These are phyloP conservation scores for Neodidymelliopsis sp. DNA, from an alignment of 2,329 filamentous ascomycete genomes.

Conservation along the genomic window DNA sequence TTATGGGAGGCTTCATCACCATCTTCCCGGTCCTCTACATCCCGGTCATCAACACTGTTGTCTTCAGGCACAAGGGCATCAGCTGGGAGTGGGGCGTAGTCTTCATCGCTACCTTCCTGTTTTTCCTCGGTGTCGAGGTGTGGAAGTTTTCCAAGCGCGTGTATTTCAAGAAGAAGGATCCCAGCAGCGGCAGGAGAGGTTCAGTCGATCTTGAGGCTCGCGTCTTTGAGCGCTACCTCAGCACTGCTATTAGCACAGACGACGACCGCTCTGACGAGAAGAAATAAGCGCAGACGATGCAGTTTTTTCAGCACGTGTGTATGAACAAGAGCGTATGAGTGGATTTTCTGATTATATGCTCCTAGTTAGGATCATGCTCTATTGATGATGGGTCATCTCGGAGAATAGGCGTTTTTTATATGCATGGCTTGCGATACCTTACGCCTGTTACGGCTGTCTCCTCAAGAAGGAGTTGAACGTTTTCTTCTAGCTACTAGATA, in stretches of 20 bases:
- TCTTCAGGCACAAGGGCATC: constrained; percentile 72
- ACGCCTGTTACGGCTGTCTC: constrained; percentile 16
- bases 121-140: constrained; percentile 68
- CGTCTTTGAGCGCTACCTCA: constrained; percentile 44
- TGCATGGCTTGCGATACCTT: constrained; percentile 36
- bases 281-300: constrained; percentile 18
- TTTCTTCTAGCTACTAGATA: constrained; percentile 20
- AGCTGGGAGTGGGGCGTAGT: constrained; percentile 75
- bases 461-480: constrained; percentile 17
- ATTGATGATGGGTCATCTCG: constrained; percentile 11
- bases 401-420: constrained; percentile 24
- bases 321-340: neutral
- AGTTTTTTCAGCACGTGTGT: neutral
- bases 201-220: constrained; percentile 41
- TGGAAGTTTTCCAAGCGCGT: constrained; percentile 73
- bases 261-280: constrained; percentile 35
- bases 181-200: constrained; percentile 30
- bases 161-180: constrained; percentile 41
- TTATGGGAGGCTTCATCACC: constrained; percentile 45
- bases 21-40: constrained; percentile 62
- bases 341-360: constrained; percentile 5
- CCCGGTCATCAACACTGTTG: constrained; percentile 69
- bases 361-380: constrained; percentile 12
- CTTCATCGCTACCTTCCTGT: constrained; percentile 67
- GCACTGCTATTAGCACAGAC: constrained; percentile 42